phyloP scores from a whole-genome alignment of 2,329 filamentous ascomycete genomes.

The Aspergillus aculeatus region DNA sequence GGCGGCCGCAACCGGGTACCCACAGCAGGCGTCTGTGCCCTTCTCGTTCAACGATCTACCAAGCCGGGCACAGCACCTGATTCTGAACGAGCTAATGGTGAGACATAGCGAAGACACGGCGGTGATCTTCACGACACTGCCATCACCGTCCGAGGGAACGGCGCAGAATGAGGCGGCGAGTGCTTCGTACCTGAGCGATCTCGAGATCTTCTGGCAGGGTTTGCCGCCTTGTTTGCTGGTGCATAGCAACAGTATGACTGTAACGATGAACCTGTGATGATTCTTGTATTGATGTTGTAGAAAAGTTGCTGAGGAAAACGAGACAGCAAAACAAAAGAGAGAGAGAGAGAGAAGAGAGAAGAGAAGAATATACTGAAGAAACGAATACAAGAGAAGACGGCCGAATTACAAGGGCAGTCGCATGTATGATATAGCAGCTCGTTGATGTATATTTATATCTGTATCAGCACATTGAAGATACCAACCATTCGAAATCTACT shows the following conservation, averaged over 20 bases:
- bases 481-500: neutral
- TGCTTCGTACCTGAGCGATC: constrained; percentile 70
- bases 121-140: constrained; percentile 79
- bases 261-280: constrained; percentile 54
- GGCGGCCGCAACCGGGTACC: constrained; percentile 47
- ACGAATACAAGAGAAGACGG: too few relatives aligned
- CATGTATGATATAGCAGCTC: neutral
- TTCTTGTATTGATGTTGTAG: neutral
- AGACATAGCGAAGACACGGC: constrained; percentile 68
- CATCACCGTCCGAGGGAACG: constrained; percentile 76
- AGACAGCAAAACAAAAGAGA: neutral
- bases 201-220: constrained; percentile 74
- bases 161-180: constrained; percentile 68
- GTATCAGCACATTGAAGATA: neutral
- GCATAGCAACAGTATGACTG: constrained; percentile 86
- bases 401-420: neutral
- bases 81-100: constrained; percentile 79
- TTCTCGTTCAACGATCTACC: constrained; percentile 85
- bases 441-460: neutral
- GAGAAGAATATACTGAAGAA: neutral
- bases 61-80: constrained; percentile 78
- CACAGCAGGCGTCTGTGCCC: constrained; percentile 62
- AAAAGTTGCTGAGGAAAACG: neutral
- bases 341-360: neutral
- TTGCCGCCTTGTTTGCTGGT: constrained; percentile 76